Evolutionary conservation across 2,329 filamentous ascomycete species (phyloP), one percentile per base, ranked within the genome.

Genomic region (Colletotrichum ledebouriae): DNA sequence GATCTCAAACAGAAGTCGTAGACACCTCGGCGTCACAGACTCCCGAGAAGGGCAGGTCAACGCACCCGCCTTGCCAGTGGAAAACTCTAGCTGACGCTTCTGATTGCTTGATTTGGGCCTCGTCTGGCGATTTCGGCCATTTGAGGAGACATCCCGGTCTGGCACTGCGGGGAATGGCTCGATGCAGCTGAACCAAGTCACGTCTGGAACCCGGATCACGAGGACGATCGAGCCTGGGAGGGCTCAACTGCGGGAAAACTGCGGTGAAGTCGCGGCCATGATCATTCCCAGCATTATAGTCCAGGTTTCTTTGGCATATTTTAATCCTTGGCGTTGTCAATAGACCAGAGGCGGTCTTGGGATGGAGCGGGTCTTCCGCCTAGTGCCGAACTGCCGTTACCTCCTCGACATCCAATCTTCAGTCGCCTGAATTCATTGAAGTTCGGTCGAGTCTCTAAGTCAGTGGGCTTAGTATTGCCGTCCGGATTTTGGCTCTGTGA

Each of bases 1-100:
- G 52, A 46, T 63, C 52, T 15, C 44, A 67, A 58, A 52, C 37
- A 58, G 64, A 10, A 67, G 37, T 49, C 44, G 37, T 67, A 67
- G 46, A 63, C 64, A 59, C 64, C 47, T 67, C 44, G 64, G 64
- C 52, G 22, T 42, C 42, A 37, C 50, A 46, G 17, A 22, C 34
- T 11, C 52, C 64, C 59, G 60, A 59, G 29, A 63, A 53, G 15
- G 42, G 52, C 52, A 63, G 13, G 29, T 29, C 11, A 63, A 63
- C 29, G 33, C 59, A 57, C 59, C 25, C n/a, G 33, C 49, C 42
- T 13, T 33, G 42, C n/a, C 41, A 47, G 39, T 22, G 46, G 22
- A 44, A 7, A 25, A 9, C 49, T n/a, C 17, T 46, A 42, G 46
- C 52, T 29, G 59, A 52, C 53, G 59, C 64, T 67, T 63, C 50